Evolutionary conservation across 805 yeast genomes (phyloP), one percentile per base, ranked within the genome.

Genomic region (Barnettozyma botsteinii): DNA sequence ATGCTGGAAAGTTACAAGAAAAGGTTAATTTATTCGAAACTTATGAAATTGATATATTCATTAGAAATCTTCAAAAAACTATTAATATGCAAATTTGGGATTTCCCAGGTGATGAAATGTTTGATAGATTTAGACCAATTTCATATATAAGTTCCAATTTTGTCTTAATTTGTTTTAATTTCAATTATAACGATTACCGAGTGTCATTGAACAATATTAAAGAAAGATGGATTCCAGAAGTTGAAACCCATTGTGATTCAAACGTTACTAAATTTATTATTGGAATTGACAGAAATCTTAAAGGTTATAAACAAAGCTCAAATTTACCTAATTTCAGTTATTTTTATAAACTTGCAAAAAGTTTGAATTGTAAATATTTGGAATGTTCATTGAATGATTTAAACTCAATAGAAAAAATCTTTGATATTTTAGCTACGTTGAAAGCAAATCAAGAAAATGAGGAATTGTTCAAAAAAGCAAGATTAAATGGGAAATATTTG

Each of bases 201-300:
- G 64, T 57, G 37, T 54, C 67, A 2, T 57, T 64, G 45, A 60
- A 56, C 36, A 62, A 59, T 41, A 62, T 66, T 15, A 50, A 48
- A 43, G 69, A 64, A 33, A 58, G 66, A 47, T 67, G 72, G 72
- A 53, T 65, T n/a, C 68, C 70, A 13, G 72, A 67, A 47, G 60
- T 66, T 17, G 57, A 59, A 45, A 57, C 54, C 33, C 60, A 65
- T 52, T 66, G 70, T 46, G 37, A 25, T 18, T 65, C 61, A 14
- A 56, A 58, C 39, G 64, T 61, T n/a, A 56, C 60, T 3, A 59
- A 54, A 41, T 50, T 64, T 37, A 52, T 66, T 40, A 60, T 65
- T 26, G 72, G 69, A 0, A 57, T 67, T 32, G 62, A 40, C 19
- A 19, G 43, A n/a, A 15, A 11, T 32, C 10, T 14, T 10, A 26